Conservation (phyloP, 495 filamentous ascomycete species). For the Copromyces sp. region DNA sequence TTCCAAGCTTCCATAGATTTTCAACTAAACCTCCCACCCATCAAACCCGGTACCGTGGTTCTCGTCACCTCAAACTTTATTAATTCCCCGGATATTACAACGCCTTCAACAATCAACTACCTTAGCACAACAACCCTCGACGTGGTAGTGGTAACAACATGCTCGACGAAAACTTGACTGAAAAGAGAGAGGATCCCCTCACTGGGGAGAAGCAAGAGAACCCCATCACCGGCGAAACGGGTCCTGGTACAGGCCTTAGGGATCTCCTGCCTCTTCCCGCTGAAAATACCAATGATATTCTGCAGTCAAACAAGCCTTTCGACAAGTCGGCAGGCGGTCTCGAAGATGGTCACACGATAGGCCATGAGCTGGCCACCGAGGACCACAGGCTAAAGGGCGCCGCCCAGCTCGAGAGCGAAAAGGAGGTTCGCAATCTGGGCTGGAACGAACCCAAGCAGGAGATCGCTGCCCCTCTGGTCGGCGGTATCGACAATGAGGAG, state of each 20-base stretch:
- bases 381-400: constrained; percentile 25
- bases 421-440: constrained; percentile 56
- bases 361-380: constrained; percentile 26
- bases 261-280: constrained; percentile 29
- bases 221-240: constrained; percentile 11
- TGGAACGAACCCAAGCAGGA: constrained; percentile 56
- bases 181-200: neutral
- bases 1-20: neutral
- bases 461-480: constrained; percentile 54
- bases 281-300: constrained; percentile 18
- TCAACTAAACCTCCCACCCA: neutral
- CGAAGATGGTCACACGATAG: constrained; percentile 24
- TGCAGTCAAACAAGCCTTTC: constrained; percentile 13
- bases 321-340: constrained; percentile 10
- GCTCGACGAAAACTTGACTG: neutral
- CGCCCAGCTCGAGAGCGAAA: constrained; percentile 22
- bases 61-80: too few relatives aligned
- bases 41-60: neutral
- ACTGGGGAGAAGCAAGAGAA: neutral
- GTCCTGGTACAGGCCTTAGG: constrained; percentile 14
- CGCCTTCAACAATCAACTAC: neutral
- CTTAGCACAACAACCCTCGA: neutral
- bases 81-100: neutral
- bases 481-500: constrained; percentile 71
- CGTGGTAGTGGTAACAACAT: neutral